Conservation (phyloP, 805 yeast genomes). For the Ogataea ganodermae region DNA sequence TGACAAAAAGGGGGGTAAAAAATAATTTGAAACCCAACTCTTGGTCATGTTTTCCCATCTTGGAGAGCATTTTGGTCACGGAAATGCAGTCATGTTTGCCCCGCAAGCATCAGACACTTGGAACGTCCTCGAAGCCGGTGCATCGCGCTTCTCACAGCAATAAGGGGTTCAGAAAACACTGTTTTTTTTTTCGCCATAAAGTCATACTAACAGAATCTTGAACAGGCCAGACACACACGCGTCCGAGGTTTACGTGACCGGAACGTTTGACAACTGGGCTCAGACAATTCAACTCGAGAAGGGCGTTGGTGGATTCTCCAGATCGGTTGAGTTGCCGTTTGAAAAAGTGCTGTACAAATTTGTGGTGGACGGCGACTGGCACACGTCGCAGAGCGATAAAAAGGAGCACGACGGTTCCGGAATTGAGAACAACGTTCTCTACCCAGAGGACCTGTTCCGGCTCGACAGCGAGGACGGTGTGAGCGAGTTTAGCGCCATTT, state of each 20-base stretch:
- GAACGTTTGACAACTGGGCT: conserved; percentile 61
- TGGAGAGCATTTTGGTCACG: too few species aligned
- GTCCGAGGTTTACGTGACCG: conserved; percentile 55
- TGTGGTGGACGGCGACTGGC: conserved; percentile 62
- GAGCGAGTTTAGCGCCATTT: conserved; percentile 37
- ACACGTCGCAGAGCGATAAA: conserved; percentile 40
- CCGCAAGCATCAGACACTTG: too few species aligned
- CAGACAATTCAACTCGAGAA: conserved; percentile 45
- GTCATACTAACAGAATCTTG: not conserved
- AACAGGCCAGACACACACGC: conserved; percentile 35
- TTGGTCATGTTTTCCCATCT: not conserved
- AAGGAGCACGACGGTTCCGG: conserved; percentile 46
- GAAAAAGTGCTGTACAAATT: conserved; percentile 52
- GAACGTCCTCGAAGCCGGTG: too few species aligned
- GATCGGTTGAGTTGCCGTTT: conserved; percentile 44
- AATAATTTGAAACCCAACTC: not conserved
- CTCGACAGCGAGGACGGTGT: conserved; percentile 26
- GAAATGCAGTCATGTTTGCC: too few species aligned
- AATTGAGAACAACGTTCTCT: conserved; percentile 52
- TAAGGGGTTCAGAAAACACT: too few species aligned
- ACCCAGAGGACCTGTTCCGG: conserved; percentile 32
- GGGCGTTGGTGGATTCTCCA: conserved; percentile 40
- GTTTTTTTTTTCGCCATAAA: not conserved
- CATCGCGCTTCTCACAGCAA: too few species aligned
- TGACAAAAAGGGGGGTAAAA: not conserved